These are phyloP conservation scores for Sphagnurus paluster DNA, from an alignment of 1,284 basidiomycete species.

Conservation along the genomic window DNA sequence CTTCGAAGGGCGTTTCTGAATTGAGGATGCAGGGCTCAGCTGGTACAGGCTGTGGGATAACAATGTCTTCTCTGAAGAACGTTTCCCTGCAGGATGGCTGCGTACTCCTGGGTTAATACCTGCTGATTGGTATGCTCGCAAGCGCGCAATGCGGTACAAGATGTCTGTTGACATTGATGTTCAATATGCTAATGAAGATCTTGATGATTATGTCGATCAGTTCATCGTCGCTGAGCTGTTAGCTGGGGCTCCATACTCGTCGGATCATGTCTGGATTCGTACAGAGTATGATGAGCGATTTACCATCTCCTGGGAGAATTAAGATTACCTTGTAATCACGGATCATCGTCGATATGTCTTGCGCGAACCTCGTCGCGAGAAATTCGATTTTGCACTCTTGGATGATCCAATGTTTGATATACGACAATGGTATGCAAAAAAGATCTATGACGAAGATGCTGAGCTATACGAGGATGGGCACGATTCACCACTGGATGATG, in stretches of 20 bases:
- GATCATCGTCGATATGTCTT: neutral
- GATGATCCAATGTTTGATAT: conserved; percentile 3
- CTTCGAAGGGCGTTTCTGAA: neutral
- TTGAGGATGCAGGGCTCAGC: neutral
- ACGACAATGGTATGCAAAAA: conserved; percentile 4
- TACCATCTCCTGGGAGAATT: neutral
- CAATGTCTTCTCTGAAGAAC: neutral
- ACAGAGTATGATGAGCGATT: neutral
- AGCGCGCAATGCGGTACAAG: neutral
- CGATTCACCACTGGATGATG: neutral
- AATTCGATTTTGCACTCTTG: neutral
- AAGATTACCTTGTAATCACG: neutral
- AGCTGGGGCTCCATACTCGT: conserved; percentile 7
- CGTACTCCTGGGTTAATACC: neutral
- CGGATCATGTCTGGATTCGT: conserved; percentile 1
- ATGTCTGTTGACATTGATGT: neutral
- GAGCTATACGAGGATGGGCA: neutral
- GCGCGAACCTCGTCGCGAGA: neutral
- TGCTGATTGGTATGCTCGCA: conserved; percentile 1
- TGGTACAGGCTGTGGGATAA: conserved; percentile 1
- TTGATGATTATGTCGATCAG: neutral
- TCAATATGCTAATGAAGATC: neutral
- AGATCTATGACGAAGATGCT: neutral
- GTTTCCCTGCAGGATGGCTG: neutral
- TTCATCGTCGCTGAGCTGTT: neutral